Percentiles rank a stretch among this genome's conserved stretches.
Conservation (phyloP, 2,329 filamentous ascomycete species). For the Beauveria scarabaeidicola region DNA sequence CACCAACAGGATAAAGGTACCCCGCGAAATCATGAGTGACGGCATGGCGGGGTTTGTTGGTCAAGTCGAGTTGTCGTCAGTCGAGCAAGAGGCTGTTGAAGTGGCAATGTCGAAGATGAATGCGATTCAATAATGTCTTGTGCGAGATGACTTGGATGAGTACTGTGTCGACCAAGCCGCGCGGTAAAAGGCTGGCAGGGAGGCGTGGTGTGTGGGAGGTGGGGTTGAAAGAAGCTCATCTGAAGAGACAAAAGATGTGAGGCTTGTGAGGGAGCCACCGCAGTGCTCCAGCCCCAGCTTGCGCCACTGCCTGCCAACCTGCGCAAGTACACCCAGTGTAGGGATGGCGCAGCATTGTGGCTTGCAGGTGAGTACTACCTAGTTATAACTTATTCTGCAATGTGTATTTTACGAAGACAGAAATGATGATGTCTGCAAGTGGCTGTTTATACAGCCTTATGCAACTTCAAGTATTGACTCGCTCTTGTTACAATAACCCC, state of each 20-base stretch:
- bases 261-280: slow-evolving; percentile 5
- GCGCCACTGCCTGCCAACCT: neutral
- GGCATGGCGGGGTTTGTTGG: slow-evolving; percentile 31
- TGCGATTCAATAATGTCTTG: neutral
- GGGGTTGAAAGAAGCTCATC: neutral
- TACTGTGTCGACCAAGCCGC: neutral
- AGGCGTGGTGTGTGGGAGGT: neutral
- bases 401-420: too few relatives aligned
- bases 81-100: neutral
- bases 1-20: slow-evolving; percentile 43
- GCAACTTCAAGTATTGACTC: too few relatives aligned
- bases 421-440: too few relatives aligned
- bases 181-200: neutral
- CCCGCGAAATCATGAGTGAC: slow-evolving; percentile 37
- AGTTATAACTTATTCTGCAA: too few relatives aligned
- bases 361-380: neutral
- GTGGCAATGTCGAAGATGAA: neutral
- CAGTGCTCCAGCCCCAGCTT: neutral
- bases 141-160: neutral
- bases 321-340: neutral
- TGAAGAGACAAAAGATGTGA: neutral
- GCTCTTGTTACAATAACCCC: too few relatives aligned
- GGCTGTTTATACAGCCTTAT: too few relatives aligned
- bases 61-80: neutral
- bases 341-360: neutral